Conservation (phyloP, 1,139 yeast species). For the Scheffersomyces cryptocercus region DNA sequence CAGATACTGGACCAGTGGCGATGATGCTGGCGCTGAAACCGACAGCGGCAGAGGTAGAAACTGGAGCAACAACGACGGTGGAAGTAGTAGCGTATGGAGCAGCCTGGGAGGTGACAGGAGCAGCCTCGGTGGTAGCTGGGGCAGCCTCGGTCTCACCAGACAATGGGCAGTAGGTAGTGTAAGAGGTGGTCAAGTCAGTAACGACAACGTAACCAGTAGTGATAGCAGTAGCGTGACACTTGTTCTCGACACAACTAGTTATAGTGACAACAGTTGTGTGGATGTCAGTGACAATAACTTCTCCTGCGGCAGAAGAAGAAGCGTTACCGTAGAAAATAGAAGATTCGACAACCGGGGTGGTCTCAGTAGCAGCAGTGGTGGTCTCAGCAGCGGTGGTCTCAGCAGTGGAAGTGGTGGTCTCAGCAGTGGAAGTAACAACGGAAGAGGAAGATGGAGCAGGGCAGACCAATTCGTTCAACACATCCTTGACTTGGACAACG, state of each 20-base stretch:
- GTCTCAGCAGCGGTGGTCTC: neutral
- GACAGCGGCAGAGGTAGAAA: neutral
- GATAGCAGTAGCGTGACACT: conserved; percentile 4
- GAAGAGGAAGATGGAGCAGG: conserved; percentile 2
- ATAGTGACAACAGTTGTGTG: conserved; percentile 21
- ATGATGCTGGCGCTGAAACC: neutral
- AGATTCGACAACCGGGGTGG: neutral
- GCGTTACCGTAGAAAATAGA: neutral
- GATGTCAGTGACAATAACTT: conserved; percentile 13
- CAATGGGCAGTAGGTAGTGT: conserved; percentile 19
- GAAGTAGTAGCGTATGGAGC: neutral
- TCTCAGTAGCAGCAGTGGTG: neutral
- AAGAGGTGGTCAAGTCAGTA: conserved; percentile 3
- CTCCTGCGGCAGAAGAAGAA: conserved; percentile 11
- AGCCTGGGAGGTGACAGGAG: conserved; percentile 7
- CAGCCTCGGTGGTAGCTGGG: conserved; percentile 2
- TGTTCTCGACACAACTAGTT: conserved; percentile 11
- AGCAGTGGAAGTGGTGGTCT: neutral
- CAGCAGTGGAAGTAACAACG: neutral
- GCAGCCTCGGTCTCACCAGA: neutral
- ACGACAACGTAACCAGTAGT: conserved; percentile 6
- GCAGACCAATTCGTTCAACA: neutral
- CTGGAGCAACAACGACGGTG: neutral
- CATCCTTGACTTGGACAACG: conserved; percentile 1
- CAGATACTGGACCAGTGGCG: neutral